Base-by-base conservation (phyloP, 1,139 yeast species). In the Pichia sp. region DNA sequence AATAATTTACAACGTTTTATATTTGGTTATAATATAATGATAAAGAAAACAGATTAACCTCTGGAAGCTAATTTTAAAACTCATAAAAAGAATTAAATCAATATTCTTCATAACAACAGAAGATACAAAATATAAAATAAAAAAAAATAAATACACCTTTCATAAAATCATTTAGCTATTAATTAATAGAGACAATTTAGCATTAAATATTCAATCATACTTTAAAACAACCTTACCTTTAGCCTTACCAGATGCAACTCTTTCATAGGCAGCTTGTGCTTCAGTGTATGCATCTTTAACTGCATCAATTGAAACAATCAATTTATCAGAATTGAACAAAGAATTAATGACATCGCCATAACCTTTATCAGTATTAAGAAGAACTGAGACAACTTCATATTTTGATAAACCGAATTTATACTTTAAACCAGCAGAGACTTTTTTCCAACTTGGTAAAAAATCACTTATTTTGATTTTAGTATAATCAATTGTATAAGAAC, bases 191-290 rank as follows among this genome's bases (percentile, higher is more conserved):
- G n/a, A 31, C 20, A 26, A 23, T n/a, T n/a, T n/a, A n/a, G n/a
- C n/a, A n/a, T n/a, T n/a, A n/a, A n/a, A n/a, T n/a, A n/a, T n/a
- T n/a, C n/a, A n/a, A n/a, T n/a, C n/a, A n/a, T n/a, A n/a, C 25
- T 44, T 35, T 10, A 50, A 25, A 7, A 84, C 71, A 35, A 84
- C 69, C 59, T 85, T 85, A 34, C 95, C 95, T 47, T 69, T 70
- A 4, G 82, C 80, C 42, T 62, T 68, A 45, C 76, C 74, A 16
- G 69, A 60, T 16, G 59, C 61, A 33, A 82, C 59, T 49, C 63
- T 67, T 6, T 73, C 72, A 43, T 73, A 57, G 0, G 87, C 92
- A 6, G 65, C 58, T 40, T 71, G 57, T 53, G 64, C 74, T 16
- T 81, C 71, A 12, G 53, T 46, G 4, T 67, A 71, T 55, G 82